Base-by-base conservation (phyloP, 1,284 basidiomycete genomes). In the Pterula multifida region DNA sequence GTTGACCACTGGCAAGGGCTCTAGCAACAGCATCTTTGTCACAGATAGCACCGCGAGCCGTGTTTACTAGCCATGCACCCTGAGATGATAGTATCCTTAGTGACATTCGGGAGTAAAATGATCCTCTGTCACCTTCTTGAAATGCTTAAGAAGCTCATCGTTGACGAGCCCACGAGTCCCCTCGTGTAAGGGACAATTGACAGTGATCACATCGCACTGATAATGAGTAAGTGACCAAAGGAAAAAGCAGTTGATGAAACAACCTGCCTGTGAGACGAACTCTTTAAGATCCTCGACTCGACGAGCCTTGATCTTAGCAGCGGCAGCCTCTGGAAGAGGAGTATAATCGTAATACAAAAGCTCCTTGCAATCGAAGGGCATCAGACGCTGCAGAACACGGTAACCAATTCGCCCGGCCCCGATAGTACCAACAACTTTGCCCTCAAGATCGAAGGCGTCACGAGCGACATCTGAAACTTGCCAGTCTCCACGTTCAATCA, bases 341-440 rank as follows among this genome's bases (percentile, higher is more conserved):
- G 79, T 73, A 68, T 96, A 96, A 71, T 97, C 93, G 66, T 87
- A 96, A 77, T 94, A 96, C 50, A 95, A 68, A 48, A 96, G 79
- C 64, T 95, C 90, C 67, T 93, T 94, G 74, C 78, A 81, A 70
- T 92, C 76, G 71, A 98, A 97, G 2, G 90, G 87, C 52, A 79
- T 62, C 50, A 98, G 72, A 54, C 93, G 83, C 68, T 96, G 86
- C 45, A 96, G 75, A 21, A 96, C 88, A 62, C 90, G 79, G 75
- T 90, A 90, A 12, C 90, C 93, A 63, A 96, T 95, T 51, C 89
- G 76, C 26, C 89, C 87, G 58, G 82, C 84, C 55, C 90, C 90
- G 53, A 93, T 84, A 36, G 90, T 92, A 26, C 90, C 91, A 52
- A 95, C 80, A 47, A 92, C 86, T 71, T 95, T 96, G 65, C 78